phyloP scores from a whole-genome alignment of 164 flowering plant genomes.

The Berberis vulgaris region DNA sequence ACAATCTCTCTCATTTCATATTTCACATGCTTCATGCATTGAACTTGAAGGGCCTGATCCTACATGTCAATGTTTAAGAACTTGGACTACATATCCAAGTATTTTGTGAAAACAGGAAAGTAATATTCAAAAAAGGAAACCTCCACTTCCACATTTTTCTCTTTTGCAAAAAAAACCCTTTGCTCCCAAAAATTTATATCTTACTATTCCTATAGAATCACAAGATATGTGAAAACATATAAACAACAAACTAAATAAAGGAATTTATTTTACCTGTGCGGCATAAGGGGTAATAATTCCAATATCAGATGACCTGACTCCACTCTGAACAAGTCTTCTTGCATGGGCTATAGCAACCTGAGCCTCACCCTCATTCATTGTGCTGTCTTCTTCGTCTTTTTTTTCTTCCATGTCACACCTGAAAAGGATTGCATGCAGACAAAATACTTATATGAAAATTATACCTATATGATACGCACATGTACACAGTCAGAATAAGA shows the following conservation, averaged over 20 bases:
- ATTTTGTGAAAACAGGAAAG: no score
- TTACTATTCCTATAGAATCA: no score
- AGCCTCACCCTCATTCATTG: conserved; percentile 98
- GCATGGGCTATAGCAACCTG: conserved; percentile 91
- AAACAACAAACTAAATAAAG: background rate
- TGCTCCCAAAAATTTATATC: no score
- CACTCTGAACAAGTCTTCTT: conserved; percentile 72
- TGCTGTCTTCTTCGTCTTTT: conserved; percentile 98
- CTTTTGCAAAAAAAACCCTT: no score
- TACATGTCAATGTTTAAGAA: no score
- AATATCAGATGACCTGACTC: conserved; percentile 78
- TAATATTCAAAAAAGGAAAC: no score
- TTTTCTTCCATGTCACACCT: conserved; percentile 99
- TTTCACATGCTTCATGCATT: no score
- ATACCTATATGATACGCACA: background rate
- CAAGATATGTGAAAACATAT: background rate
- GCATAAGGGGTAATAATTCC: conserved; percentile 96
- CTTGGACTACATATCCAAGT: no score
- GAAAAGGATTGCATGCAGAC: conserved; percentile 12
- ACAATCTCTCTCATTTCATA: no score
- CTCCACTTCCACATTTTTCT: no score
- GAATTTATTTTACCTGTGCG: conserved; percentile 59
- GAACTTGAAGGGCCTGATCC: no score
- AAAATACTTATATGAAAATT: background rate
- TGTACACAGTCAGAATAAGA: background rate